phyloP scores from a whole-genome alignment of 306 rosid species.

The Trifolium dubium region DNA sequence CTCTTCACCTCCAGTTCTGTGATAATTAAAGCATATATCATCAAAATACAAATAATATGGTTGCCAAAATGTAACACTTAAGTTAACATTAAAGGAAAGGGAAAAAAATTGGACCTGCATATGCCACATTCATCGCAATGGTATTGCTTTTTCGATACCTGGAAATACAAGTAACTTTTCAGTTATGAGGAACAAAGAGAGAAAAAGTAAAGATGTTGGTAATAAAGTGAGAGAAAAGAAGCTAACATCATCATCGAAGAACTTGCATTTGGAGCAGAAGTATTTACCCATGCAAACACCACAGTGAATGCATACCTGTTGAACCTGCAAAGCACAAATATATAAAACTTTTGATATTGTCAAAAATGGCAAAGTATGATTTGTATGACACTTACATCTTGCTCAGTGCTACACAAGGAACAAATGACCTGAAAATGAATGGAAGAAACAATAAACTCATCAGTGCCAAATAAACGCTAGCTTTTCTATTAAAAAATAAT shows the following conservation, averaged over 20 bases:
- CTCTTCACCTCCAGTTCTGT: constrained; percentile 70
- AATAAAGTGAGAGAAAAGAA: constrained; percentile 35
- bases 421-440: constrained; percentile 67
- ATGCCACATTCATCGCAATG: constrained; percentile 86
- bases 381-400: constrained; percentile 57
- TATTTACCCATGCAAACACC: constrained; percentile 85
- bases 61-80: not conserved
- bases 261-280: constrained; percentile 80
- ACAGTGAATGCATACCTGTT: constrained; percentile 68
- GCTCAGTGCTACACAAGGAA: constrained; percentile 76
- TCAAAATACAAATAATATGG: constrained; percentile 14
- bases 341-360: too few relatives aligned
- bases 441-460: constrained; percentile 22
- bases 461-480: constrained; percentile 14
- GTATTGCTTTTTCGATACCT: constrained; percentile 64
- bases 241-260: constrained; percentile 73
- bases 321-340: constrained; percentile 57
- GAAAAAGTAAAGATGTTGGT: not conserved
- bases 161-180: constrained; percentile 4
- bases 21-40: not conserved
- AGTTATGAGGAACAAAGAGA: not conserved
- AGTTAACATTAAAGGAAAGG: constrained; percentile 23
- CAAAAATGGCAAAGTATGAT: not conserved
- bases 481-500: not conserved
- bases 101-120: constrained; percentile 56